These are phyloP conservation scores for Podaxis sp. DNA, from an alignment of 768 basidiomycete species.

Conservation along the genomic window DNA sequence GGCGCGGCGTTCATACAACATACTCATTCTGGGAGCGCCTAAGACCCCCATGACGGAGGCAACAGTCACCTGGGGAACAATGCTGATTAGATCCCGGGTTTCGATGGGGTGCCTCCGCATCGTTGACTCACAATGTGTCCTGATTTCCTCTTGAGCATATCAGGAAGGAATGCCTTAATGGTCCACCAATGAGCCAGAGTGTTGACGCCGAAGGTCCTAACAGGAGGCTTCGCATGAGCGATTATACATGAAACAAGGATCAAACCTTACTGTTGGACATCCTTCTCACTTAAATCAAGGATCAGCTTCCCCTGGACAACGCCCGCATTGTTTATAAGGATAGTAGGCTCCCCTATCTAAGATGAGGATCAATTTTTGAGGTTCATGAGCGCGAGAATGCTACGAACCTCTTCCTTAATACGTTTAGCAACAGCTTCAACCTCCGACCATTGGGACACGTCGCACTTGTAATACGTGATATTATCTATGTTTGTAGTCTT, in stretches of 20 bases:
- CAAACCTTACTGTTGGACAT: constrained; percentile 66
- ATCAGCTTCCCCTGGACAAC: constrained; percentile 87
- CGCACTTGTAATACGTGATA: constrained; percentile 84
- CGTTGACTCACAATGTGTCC: constrained; percentile 75
- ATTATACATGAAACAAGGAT: not conserved
- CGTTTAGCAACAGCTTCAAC: constrained; percentile 71
- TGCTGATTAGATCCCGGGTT: constrained; percentile 11
- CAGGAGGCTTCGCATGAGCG: not conserved
- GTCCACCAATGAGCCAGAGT: constrained; percentile 88
- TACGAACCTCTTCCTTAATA: constrained; percentile 70
- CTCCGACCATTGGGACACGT: constrained; percentile 85
- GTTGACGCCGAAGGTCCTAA: constrained; percentile 88
- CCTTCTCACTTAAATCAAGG: constrained; percentile 71
- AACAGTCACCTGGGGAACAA: constrained; percentile 57
- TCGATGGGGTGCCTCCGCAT: constrained; percentile 1
- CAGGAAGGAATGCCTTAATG: constrained; percentile 88
- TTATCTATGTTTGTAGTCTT: constrained; percentile 45
- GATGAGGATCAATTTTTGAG: constrained; percentile 4
- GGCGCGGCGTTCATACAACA: constrained; percentile 21
- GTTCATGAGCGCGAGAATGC: not conserved
- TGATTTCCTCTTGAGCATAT: constrained; percentile 67
- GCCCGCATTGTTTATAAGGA: constrained; percentile 94
- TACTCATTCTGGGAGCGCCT: constrained; percentile 75
- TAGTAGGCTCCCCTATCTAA: constrained; percentile 83
- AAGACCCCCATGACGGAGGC: constrained; percentile 71